Evolutionary conservation across 306 rosid genomes (phyloP).

Genomic region (Cotoneaster glaucophyllus): DNA sequence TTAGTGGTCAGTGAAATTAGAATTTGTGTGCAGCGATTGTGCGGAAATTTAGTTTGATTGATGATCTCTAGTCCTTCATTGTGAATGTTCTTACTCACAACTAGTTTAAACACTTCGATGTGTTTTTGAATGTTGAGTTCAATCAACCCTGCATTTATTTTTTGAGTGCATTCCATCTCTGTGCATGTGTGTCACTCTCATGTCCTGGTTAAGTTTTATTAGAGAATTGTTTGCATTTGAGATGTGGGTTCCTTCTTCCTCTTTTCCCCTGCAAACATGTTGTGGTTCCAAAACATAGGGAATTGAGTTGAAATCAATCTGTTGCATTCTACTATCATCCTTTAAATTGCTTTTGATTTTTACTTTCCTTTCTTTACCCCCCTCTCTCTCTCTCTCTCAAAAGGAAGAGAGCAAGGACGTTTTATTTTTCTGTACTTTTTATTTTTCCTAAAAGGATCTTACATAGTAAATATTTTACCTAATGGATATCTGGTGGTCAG

Average conservation of each 20-base stretch:
- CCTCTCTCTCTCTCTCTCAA: not conserved
- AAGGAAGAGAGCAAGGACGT: not conserved
- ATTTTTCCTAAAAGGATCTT: not conserved
- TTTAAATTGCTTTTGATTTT: not conserved
- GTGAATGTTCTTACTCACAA: not conserved
- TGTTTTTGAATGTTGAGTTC: not conserved
- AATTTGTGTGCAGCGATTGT: not conserved
- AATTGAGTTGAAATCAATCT: not conserved
- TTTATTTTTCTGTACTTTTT: not conserved
- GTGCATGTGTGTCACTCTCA: not conserved
- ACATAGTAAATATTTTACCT: not conserved
- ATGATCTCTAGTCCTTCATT: not conserved
- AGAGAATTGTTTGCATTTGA: not conserved
- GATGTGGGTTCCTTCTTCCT: not conserved
- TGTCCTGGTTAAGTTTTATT: not conserved
- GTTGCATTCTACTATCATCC: not conserved
- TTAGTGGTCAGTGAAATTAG: conserved; percentile 4
- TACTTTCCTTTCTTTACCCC: not conserved
- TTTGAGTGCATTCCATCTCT: not conserved
- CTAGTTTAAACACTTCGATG: not conserved
- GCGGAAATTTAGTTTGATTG: not conserved
- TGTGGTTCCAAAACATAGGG: not conserved
- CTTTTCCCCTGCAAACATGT: not conserved
- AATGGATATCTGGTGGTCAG: not conserved
- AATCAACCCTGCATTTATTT: not conserved